Base-by-base conservation (phyloP, 2,329 filamentous ascomycete genomes). In the Sporothrix phasma region DNA sequence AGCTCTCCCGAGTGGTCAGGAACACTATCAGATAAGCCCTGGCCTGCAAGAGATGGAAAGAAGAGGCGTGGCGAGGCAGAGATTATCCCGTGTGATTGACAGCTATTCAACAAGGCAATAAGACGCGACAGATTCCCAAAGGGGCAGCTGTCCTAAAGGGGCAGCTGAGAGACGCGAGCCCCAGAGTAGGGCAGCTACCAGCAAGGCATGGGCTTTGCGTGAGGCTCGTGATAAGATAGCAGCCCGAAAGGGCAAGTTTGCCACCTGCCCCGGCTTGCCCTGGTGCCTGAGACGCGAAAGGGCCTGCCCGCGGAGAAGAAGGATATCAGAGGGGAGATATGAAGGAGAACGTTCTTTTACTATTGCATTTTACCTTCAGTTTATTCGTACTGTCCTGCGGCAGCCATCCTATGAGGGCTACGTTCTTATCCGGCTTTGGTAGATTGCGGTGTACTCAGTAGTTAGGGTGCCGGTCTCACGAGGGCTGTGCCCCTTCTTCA, bases 141-240 rank as follows among this genome's bases (percentile, higher is more conserved):
- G 31, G n/a, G 51, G 51, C n/a, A 56, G 22, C 15, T n/a, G 54
- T 15, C 37, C 54, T n/a, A 43, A 58, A 41, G 22, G 22, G 54
- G 54, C 22, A 58, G 39, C 54, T 58, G 54, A 58, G 39, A 56
- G 39, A 58, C 29, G 43, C 43, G 54, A 43, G 37, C n/a, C 5
- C 19, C 51, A 5, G 7, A 22, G 34, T 37, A 26, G 17, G 37
- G 37, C 5, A 41, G 43, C 22, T 26, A 17, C 5, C 13, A 29
- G 22, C 13, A 15, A 26, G 22, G 13, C 19, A 41, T 17, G 22
- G 51, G 4, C 29, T 11, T 56, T n/a, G 5, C 2, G 37, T 43
- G 39, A 37, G 19, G 54, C 24, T n/a, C 6, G 43, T 58, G 54
- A 58, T 58, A 58, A 58, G 54, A 58, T 58, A 58, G 54, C 34